Evolutionary conservation across 2,329 filamentous ascomycete genomes (phyloP).

Genomic region (Stagonosporopsis tanaceti): DNA sequence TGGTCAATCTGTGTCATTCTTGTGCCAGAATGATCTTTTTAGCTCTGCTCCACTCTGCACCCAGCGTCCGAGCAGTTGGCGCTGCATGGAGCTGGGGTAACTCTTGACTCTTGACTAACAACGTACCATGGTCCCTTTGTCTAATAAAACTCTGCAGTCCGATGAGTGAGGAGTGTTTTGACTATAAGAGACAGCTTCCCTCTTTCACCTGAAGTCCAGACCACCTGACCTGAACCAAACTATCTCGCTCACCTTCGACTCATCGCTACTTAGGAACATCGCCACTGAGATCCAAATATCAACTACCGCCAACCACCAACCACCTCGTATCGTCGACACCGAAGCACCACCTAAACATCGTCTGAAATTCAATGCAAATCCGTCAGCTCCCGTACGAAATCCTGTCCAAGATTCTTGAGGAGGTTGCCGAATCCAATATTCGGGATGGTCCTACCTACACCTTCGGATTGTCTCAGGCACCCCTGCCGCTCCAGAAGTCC

Average conservation of each 20-base stretch:
- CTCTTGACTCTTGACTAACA: constrained; percentile 44
- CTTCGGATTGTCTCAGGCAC: constrained; percentile 61
- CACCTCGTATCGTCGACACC: constrained; percentile 6
- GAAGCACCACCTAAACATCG: constrained; percentile 11
- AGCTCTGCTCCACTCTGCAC: constrained; percentile 32
- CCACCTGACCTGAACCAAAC: constrained; percentile 25
- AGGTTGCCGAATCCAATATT: constrained; percentile 58
- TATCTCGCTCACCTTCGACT: constrained; percentile 18
- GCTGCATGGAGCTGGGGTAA: constrained; percentile 36
- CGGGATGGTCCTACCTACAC: constrained; percentile 59
- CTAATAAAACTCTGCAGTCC: constrained; percentile 37
- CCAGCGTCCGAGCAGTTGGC: constrained; percentile 37
- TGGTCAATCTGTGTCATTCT: constrained; percentile 33
- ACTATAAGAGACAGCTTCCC: constrained; percentile 41
- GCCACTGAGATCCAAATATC: constrained; percentile 1
- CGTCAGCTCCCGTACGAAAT: constrained; percentile 62
- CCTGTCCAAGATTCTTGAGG: constrained; percentile 59
- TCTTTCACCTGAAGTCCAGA: constrained; percentile 14
- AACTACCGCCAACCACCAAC: constrained; percentile 12
- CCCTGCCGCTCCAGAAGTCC: constrained; percentile 55
- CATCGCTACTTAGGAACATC: constrained; percentile 6
- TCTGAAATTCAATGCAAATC: constrained; percentile 53
- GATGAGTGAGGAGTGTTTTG: constrained; percentile 8
- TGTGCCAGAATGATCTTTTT: constrained; percentile 31
- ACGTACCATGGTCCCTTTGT: constrained; percentile 40